A percentile compares a stretch with the other conserved stretches of the same genome.
Evolutionary conservation across 768 basidiomycete genomes (phyloP).

Genomic region (Lyophyllum semitale): DNA sequence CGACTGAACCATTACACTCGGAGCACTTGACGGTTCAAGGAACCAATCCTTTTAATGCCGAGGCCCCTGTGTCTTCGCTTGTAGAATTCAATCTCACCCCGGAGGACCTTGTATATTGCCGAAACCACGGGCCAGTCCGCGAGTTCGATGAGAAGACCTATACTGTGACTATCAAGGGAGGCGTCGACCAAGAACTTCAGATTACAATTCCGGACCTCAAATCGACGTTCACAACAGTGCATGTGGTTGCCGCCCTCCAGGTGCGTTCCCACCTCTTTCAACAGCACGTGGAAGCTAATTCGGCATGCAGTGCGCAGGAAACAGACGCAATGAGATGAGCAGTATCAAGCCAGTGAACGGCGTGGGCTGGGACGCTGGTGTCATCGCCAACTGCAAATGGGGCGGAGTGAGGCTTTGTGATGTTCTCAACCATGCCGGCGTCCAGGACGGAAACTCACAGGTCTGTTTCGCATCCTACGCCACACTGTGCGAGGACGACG

Average conservation of each 20-base stretch:
- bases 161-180: slow-evolving; percentile 38
- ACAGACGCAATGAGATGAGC: slow-evolving; percentile 66
- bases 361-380: slow-evolving; percentile 66
- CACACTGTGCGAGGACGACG: slow-evolving; percentile 61
- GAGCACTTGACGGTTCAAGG: slow-evolving; percentile 45
- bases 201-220: slow-evolving; percentile 43
- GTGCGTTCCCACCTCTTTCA: slow-evolving; percentile 30
- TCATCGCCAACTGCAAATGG: slow-evolving; percentile 73
- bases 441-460: slow-evolving; percentile 41
- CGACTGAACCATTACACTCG: slow-evolving; percentile 51
- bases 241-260: slow-evolving; percentile 58
- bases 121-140: slow-evolving; percentile 68
- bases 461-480: slow-evolving; percentile 64
- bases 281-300: neutral
- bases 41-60: slow-evolving; percentile 67
- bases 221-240: slow-evolving; percentile 36
- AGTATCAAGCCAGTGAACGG: slow-evolving; percentile 57
- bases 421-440: slow-evolving; percentile 47
- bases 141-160: slow-evolving; percentile 51
- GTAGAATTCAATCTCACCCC: slow-evolving; percentile 65
- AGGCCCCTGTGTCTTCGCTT: slow-evolving; percentile 56
- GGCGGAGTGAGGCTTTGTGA: slow-evolving; percentile 60
- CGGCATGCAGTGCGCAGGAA: slow-evolving; percentile 58
- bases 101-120: slow-evolving; percentile 63
- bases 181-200: slow-evolving; percentile 29